phyloP scores from a whole-genome alignment of 225 moss, liverwort and hornwort species.

The Neckera pumila region DNA sequence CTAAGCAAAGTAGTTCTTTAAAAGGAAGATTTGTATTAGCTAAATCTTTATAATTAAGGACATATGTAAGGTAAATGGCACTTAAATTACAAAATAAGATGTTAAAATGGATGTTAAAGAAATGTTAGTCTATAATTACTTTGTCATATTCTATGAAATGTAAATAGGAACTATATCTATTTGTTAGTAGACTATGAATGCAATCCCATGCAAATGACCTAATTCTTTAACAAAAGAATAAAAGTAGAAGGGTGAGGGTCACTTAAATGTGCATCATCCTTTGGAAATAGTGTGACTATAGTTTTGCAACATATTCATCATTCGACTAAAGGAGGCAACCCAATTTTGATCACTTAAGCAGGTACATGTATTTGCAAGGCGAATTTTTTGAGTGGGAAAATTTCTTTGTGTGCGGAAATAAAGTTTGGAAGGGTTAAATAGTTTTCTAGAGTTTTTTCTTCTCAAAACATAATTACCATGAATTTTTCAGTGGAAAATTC shows the following conservation, averaged over 20 bases:
- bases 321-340: too few relatives aligned
- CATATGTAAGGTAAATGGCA: neutral
- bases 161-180: rapidly evolving
- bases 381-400: too few relatives aligned
- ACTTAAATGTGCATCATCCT: too few relatives aligned
- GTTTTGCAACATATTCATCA: too few relatives aligned
- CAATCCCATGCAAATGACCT: neutral
- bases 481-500: too few relatives aligned
- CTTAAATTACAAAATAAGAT: neutral
- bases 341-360: too few relatives aligned
- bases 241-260: rapidly evolving
- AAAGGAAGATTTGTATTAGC: neutral
- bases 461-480: too few relatives aligned
- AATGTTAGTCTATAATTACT: neutral
- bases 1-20: neutral
- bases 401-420: too few relatives aligned
- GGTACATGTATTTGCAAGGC: too few relatives aligned
- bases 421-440: too few relatives aligned
- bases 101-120: neutral
- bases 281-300: too few relatives aligned
- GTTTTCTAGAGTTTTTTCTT: too few relatives aligned
- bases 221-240: neutral
- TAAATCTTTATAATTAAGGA: neutral
- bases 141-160: neutral
- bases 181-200: neutral